Evolutionary conservation across 352 stramenopile genomes (phyloP).

Genomic region (Globisporangium iwayamae): DNA sequence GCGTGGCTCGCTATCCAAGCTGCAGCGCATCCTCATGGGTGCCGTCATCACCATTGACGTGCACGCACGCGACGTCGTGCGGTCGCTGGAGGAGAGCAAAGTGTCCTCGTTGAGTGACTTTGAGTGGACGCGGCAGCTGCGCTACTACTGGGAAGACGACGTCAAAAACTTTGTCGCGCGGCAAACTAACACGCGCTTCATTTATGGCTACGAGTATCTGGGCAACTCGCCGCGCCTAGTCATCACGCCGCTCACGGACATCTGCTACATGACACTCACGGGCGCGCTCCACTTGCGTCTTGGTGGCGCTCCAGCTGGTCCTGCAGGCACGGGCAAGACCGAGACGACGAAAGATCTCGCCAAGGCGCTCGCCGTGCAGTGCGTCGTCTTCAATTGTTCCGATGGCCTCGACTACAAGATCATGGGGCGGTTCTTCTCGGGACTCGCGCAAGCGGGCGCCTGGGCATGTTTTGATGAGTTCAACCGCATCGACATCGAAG

Average conservation of each 20-base stretch:
- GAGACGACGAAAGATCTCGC: conserved; percentile 94
- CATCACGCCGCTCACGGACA: conserved; percentile 82
- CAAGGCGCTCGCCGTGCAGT: conserved; percentile 92
- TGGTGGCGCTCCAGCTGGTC: conserved; percentile 89
- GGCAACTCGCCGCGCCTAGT: conserved; percentile 80
- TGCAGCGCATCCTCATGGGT: conserved; percentile 88
- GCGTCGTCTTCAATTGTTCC: conserved; percentile 96
- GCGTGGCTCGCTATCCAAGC: conserved; percentile 73
- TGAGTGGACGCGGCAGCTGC: conserved; percentile 89
- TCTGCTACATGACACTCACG: conserved; percentile 94
- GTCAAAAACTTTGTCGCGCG: conserved; percentile 83
- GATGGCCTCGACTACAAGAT: conserved; percentile 96
- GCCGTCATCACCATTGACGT: conserved; percentile 92
- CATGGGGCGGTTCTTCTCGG: conserved; percentile 95
- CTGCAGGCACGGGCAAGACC: conserved; percentile 93
- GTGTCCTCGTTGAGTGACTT: conserved; percentile 84
- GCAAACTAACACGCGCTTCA: conserved; percentile 82
- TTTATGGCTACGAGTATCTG: conserved; percentile 86
- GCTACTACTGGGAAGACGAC: conserved; percentile 88
- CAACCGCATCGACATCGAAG: conserved; percentile 96
- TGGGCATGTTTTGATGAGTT: conserved; percentile 97
- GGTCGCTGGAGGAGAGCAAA: conserved; percentile 74
- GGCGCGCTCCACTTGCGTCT: conserved; percentile 91
- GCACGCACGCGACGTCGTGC: conserved; percentile 88
- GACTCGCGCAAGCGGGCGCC: conserved; percentile 88